Percentiles rank a stretch among this genome's conserved stretches.
Conservation (phyloP, 2,329 filamentous ascomycete species). For the Hypoxylon sp. region DNA sequence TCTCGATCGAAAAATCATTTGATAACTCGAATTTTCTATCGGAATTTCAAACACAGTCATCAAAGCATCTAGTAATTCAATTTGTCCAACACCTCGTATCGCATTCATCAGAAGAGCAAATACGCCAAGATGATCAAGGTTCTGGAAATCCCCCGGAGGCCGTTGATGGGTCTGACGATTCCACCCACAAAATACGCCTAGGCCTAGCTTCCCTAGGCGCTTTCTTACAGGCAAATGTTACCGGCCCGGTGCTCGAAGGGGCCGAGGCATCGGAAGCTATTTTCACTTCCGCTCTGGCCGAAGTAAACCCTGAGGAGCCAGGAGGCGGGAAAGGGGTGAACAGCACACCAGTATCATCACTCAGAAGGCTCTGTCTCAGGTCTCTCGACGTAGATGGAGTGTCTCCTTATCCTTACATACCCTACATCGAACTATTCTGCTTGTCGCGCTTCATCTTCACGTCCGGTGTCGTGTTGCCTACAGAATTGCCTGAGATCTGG, state of each 20-base stretch:
- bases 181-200: slow-evolving; percentile 44
- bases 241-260: slow-evolving; percentile 69
- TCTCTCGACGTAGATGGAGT: slow-evolving; percentile 83
- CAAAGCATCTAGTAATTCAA: slow-evolving; percentile 27
- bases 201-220: slow-evolving; percentile 71
- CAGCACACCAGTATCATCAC: slow-evolving; percentile 22
- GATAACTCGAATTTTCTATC: slow-evolving; percentile 34
- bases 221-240: slow-evolving; percentile 78
- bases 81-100: slow-evolving; percentile 27
- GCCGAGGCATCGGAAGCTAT: slow-evolving; percentile 30
- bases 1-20: slow-evolving; percentile 33
- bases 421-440: slow-evolving; percentile 82
- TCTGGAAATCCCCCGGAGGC: neutral
- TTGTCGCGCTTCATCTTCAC: slow-evolving; percentile 67
- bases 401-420: slow-evolving; percentile 83
- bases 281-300: slow-evolving; percentile 48
- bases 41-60: slow-evolving; percentile 23
- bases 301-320: neutral
- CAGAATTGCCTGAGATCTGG: slow-evolving; percentile 43
- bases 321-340: neutral
- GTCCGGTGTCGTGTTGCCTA: slow-evolving; percentile 44
- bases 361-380: slow-evolving; percentile 61
- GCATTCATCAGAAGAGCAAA: neutral
- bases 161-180: neutral
- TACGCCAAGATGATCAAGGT: neutral